Conservation (phyloP, 768 basidiomycete genomes). For the Arthromyces matolae region DNA sequence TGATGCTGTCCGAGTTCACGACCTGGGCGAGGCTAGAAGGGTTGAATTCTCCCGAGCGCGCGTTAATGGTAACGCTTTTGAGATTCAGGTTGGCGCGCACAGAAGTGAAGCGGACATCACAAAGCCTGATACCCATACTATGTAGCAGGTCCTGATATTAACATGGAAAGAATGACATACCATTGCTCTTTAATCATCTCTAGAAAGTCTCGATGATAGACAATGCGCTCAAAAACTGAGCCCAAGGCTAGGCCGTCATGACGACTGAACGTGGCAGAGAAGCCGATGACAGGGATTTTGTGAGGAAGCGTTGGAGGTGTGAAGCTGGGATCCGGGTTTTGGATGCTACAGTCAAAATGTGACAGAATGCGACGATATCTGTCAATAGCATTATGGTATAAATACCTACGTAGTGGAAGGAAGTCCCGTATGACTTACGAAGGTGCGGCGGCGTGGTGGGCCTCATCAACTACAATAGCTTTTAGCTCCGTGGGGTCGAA, state of each 20-base stretch:
- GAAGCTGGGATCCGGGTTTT: conserved; percentile 45
- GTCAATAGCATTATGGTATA: too few relatives aligned
- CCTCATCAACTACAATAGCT: conserved; percentile 86
- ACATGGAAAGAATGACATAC: conserved; percentile 43
- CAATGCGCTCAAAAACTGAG: conserved; percentile 85
- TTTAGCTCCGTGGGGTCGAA: conserved; percentile 67
- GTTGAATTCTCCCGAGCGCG: conserved; percentile 76
- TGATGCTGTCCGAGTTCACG: conserved; percentile 77
- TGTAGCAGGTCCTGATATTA: too few relatives aligned
- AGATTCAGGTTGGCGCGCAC: conserved; percentile 76
- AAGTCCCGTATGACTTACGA: conserved; percentile 49
- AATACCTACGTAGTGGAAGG: background rate
- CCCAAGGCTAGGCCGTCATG: conserved; percentile 89
- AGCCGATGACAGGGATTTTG: conserved; percentile 82
- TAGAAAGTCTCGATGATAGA: conserved; percentile 87
- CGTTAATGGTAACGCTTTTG: conserved; percentile 59
- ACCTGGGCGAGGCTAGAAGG: conserved; percentile 73
- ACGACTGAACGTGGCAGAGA: conserved; percentile 92
- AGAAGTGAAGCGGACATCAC: conserved; percentile 80
- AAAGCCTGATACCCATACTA: conserved; percentile 70
- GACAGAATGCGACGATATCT: conserved; percentile 83
- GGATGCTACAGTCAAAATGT: conserved; percentile 69
- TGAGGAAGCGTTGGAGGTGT: conserved; percentile 36
- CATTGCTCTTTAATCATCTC: conserved; percentile 94
- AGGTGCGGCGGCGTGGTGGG: conserved; percentile 91